Conservation (phyloP, 1,284 basidiomycete species). For the Ganoderma sp. region DNA sequence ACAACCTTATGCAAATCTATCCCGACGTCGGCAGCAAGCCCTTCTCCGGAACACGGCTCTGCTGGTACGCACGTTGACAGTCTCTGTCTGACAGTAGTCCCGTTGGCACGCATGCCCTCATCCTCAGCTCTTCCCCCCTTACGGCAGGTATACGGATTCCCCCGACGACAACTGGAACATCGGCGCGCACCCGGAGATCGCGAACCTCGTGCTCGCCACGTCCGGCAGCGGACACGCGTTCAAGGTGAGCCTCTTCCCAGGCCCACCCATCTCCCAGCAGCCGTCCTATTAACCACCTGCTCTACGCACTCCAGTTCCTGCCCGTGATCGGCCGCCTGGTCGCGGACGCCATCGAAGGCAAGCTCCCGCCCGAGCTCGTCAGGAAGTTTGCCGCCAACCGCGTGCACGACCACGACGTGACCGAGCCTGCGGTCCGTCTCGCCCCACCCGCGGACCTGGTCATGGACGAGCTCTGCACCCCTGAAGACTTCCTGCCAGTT, state of each 20-base stretch:
- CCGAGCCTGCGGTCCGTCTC: constrained; percentile 39
- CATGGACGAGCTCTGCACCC: constrained; percentile 53
- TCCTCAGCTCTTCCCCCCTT: too few species aligned
- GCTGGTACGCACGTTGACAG: constrained; percentile 64
- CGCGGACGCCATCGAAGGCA: constrained; percentile 71
- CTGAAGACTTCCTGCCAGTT: constrained; percentile 50
- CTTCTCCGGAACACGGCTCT: constrained; percentile 74
- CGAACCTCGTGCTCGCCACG: constrained; percentile 71
- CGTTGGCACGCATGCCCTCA: constrained; percentile 34
- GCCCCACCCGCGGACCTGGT: constrained; percentile 48
- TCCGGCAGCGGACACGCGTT: constrained; percentile 84
- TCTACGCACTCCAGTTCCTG: constrained; percentile 62
- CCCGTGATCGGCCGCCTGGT: constrained; percentile 83
- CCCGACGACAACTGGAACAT: constrained; percentile 83
- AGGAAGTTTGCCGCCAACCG: constrained; percentile 62
- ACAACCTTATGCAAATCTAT: constrained; percentile 62
- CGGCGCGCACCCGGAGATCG: constrained; percentile 63
- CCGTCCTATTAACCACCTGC: neutral
- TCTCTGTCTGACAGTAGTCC: neutral
- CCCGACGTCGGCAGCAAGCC: constrained; percentile 75
- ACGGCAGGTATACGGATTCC: constrained; percentile 70
- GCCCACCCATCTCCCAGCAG: neutral
- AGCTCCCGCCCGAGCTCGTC: constrained; percentile 54
- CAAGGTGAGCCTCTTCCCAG: constrained; percentile 56
- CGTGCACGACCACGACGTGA: constrained; percentile 38